phyloP scores from a whole-genome alignment of 2,329 filamentous ascomycete genomes.

The Xylariaceae sp. region DNA sequence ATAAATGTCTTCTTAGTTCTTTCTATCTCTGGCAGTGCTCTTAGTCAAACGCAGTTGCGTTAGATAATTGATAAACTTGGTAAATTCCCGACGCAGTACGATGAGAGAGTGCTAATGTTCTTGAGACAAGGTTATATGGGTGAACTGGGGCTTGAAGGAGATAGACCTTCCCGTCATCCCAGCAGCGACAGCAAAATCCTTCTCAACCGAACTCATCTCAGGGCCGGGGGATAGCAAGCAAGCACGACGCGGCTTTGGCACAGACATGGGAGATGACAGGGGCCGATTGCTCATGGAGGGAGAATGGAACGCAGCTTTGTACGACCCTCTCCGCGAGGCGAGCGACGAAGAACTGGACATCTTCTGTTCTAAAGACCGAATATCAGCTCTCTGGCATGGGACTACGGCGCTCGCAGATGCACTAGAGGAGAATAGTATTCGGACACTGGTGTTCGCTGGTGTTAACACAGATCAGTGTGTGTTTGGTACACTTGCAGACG shows the following conservation, averaged over 20 bases:
- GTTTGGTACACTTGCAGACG: constrained; percentile 53
- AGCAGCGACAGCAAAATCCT: constrained; percentile 46
- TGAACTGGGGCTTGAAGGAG: constrained; percentile 53
- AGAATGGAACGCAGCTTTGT: constrained; percentile 56
- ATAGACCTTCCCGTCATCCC: constrained; percentile 49
- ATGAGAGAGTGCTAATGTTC: no score
- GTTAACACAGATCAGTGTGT: constrained; percentile 64
- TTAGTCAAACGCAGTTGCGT: background rate
- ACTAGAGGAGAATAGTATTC: constrained; percentile 10
- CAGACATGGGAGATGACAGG: constrained; percentile 42
- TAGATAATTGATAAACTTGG: background rate
- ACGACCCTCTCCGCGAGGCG: constrained; percentile 41
- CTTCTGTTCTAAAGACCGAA: constrained; percentile 55
- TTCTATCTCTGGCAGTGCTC: background rate
- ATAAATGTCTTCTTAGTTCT: background rate
- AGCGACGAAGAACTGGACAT: constrained; percentile 42
- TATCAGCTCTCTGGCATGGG: constrained; percentile 54
- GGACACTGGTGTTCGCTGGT: constrained; percentile 55
- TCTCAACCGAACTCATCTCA: constrained; percentile 40
- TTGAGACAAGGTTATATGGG: constrained; percentile 23
- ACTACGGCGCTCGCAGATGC: constrained; percentile 36
- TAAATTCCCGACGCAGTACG: background rate
- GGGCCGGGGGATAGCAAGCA: constrained; percentile 13
- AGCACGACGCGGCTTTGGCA: constrained; percentile 40
- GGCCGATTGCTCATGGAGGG: constrained; percentile 49